Base-by-base conservation (phyloP, 208 protist species). In the Crithidia thermophila region DNA sequence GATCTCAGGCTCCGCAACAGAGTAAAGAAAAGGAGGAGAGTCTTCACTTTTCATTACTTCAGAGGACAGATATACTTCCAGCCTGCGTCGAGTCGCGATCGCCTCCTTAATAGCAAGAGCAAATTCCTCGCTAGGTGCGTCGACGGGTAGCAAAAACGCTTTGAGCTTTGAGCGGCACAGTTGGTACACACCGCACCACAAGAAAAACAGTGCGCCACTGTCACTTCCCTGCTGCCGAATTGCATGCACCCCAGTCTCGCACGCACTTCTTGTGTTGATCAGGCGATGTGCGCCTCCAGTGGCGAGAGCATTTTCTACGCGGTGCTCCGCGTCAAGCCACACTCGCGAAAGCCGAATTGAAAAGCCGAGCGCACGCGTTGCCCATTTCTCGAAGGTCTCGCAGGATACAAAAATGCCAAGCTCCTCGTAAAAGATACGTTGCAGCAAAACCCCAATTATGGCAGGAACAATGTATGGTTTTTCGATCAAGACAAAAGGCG, bases 401-500 rank as follows among this genome's bases (percentile, higher is more conserved):
- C 55, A 68, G 0, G 64, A 76, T 23, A 82, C 45, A 23, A 71
- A 64, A 37, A 84, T 23, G 3, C 78, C 69, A 18, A 52, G 42
- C 16, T 67, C 23, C 8, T 67, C 33, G 3, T 49, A 59, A 14
- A 84, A 55, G n/a, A 77, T 50, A 18, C 36, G 50, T n/a, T 64
- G 42, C 21, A 77, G 13, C n/a, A 84, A 47, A 10, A 40, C 28
- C n/a, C 58, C 78, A 3, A 84, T 18, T 3, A 69, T 55, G 0
- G 78, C 73, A 37, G 74, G 64, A 50, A 84, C 47, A 11, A 72
- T 9, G 16, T 77, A 40, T 2, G 67, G 72, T 25, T 75, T 75
- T 45, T 72, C 58, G 0, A 79, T 49, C 28, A 73, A 31, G 21
- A 46, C 55, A 72, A 64, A 70, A 0, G 53, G 46, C 16, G 25